Percentiles rank a stretch among this genome's conserved stretches.
phyloP scores from a whole-genome alignment of 1,284 basidiomycete genomes.

The Cryptococcus jaspeensis region DNA sequence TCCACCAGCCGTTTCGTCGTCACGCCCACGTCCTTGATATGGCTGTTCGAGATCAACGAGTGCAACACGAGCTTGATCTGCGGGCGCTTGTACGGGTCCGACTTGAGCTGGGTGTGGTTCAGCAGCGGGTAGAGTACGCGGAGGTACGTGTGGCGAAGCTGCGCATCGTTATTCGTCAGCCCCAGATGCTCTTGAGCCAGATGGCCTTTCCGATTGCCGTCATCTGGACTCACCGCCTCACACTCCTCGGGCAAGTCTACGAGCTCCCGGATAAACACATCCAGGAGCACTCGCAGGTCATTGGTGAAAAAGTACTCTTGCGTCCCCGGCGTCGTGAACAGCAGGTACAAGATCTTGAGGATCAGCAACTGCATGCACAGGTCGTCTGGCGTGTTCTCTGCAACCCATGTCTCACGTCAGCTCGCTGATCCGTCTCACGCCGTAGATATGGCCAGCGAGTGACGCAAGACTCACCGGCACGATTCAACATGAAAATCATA shows the following conservation, averaged over 20 bases:
- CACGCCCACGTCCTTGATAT: conserved; percentile 75
- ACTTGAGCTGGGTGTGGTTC: conserved; percentile 86
- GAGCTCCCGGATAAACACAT: conserved; percentile 91
- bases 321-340: conserved; percentile 91
- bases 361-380: conserved; percentile 92
- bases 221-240: conserved; percentile 70
- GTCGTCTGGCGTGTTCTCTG: conserved; percentile 81
- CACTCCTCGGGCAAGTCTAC: conserved; percentile 87
- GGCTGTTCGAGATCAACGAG: conserved; percentile 68
- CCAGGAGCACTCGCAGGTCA: conserved; percentile 90
- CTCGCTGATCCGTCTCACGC: too few relatives aligned
- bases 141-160: conserved; percentile 95
- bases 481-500: conserved; percentile 97
- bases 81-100: conserved; percentile 82
- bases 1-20: conserved; percentile 92
- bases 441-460: not conserved
- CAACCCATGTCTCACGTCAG: not conserved
- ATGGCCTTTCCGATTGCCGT: not conserved
- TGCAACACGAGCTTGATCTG: conserved; percentile 84
- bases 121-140: conserved; percentile 93
- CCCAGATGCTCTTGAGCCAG: not conserved
- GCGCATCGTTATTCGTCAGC: conserved; percentile 2
- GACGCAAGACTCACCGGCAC: conserved; percentile 66
- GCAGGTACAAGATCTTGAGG: conserved; percentile 88
- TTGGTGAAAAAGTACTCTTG: conserved; percentile 98